Conservation (phyloP, 768 basidiomycete genomes). For the Pholiota molesta region DNA sequence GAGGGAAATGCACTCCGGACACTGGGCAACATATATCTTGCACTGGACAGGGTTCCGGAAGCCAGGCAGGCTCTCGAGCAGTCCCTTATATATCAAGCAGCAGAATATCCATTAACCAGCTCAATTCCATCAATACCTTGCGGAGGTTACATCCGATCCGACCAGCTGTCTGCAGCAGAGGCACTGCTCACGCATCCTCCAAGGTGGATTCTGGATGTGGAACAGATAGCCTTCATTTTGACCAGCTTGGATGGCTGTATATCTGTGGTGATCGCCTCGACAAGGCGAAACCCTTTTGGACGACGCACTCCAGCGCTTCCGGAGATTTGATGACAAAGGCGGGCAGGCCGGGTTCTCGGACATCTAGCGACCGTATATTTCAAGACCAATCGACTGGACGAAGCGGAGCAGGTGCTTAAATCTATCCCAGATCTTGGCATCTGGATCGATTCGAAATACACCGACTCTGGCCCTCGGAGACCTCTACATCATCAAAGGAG, state of each 20-base stretch:
- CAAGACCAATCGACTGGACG: neutral
- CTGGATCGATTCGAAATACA: neutral
- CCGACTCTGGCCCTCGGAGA: neutral
- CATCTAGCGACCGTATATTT: neutral
- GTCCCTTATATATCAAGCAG: neutral
- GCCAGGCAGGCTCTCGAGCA: neutral
- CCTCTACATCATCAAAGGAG: neutral
- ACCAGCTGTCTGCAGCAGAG: neutral
- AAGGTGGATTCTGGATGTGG: neutral
- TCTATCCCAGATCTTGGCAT: neutral
- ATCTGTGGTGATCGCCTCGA: neutral
- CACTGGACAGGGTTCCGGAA: neutral
- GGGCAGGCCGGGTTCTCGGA: too few relatives aligned
- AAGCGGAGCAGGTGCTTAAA: neutral
- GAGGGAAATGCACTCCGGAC: neutral
- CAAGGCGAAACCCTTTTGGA: neutral
- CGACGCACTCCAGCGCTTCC: neutral
- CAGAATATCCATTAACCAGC: neutral
- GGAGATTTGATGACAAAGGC: neutral
- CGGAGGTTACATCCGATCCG: neutral
- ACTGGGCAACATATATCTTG: neutral
- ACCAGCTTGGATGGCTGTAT: neutral
- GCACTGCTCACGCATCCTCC: neutral
- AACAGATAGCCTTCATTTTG: neutral
- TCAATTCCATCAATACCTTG: neutral